Percentiles rank a stretch among this genome's conserved stretches.
These are phyloP conservation scores for Tolypocladium tundrense DNA, from an alignment of 2,329 filamentous ascomycete species.

Conservation along the genomic window DNA sequence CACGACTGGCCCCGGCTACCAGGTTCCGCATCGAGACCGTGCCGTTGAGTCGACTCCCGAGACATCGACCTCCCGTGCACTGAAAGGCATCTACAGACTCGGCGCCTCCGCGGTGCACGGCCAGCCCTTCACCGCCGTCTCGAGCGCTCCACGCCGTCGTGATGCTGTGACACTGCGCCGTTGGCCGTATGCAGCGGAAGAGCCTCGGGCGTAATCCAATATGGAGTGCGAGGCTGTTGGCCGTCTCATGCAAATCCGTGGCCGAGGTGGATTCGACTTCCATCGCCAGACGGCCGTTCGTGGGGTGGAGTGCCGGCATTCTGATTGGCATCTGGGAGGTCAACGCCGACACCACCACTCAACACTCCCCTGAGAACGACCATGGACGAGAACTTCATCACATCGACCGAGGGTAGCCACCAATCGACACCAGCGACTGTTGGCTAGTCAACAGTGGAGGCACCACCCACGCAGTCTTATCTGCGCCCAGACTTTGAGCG, in stretches of 20 bases:
- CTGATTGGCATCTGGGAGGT: not conserved
- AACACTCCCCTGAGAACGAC: not conserved
- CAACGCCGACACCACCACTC: not conserved
- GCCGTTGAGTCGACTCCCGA: not conserved
- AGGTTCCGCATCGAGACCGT: not conserved
- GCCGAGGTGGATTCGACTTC: no score
- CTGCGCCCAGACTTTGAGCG: slow-evolving; percentile 58
- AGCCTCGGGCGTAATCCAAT: not conserved
- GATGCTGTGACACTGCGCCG: not conserved
- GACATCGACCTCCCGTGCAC: not conserved
- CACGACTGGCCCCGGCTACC: not conserved
- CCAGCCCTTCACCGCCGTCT: not conserved
- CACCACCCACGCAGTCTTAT: slow-evolving; percentile 23
- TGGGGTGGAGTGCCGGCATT: no score
- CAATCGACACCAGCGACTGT: no score
- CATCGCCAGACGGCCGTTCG: no score
- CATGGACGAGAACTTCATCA: not conserved
- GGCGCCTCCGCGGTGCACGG: not conserved
- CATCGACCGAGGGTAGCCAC: not conserved
- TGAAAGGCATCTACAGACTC: not conserved
- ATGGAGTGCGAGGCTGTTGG: no score
- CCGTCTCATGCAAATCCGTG: no score
- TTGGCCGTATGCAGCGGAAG: not conserved
- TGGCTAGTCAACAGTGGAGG: not conserved
- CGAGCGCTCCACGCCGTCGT: not conserved